Conservation (phyloP, 1,139 yeast species). For the Saccharomyces hybrid region DNA sequence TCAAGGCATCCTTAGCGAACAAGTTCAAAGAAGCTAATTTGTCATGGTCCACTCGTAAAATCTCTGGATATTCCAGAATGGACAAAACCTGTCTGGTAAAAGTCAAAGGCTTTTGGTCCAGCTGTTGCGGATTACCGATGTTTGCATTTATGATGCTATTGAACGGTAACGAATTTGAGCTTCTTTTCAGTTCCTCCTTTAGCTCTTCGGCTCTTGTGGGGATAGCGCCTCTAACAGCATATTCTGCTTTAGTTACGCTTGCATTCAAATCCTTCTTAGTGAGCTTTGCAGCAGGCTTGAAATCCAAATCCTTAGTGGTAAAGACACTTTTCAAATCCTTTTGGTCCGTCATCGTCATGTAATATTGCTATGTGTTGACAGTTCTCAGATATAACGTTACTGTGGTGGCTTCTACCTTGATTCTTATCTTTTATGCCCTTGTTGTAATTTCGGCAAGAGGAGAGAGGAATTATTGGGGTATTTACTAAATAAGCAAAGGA, state of each 20-base stretch:
- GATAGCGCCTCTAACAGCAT: slow-evolving; percentile 89
- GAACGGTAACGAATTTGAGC: slow-evolving; percentile 65
- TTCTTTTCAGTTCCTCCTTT: slow-evolving; percentile 44
- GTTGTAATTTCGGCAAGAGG: background rate
- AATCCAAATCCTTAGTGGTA: slow-evolving; percentile 6
- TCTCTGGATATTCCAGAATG: slow-evolving; percentile 72
- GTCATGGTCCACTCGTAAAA: slow-evolving; percentile 34
- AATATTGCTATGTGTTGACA: background rate
- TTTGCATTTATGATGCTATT: slow-evolving; percentile 73
- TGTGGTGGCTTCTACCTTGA: background rate
- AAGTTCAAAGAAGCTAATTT: slow-evolving; percentile 26
- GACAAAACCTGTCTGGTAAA: slow-evolving; percentile 89
- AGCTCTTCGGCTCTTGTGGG: slow-evolving; percentile 88
- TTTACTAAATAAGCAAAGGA: background rate
- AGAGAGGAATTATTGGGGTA: slow-evolving; percentile 13
- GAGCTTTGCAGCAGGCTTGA: slow-evolving; percentile 30
- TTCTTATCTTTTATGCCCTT: slow-evolving; percentile 4
- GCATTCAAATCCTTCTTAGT: slow-evolving; percentile 54
- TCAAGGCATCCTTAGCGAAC: slow-evolving; percentile 67
- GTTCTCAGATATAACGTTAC: background rate
- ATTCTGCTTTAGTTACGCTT: slow-evolving; percentile 73
- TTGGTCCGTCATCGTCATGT: background rate
- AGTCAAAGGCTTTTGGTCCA: slow-evolving; percentile 86
- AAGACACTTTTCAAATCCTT: background rate
- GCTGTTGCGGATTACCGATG: slow-evolving; percentile 95